Conservation (phyloP, 2,329 filamentous ascomycete species). For the Nemania sp. region DNA sequence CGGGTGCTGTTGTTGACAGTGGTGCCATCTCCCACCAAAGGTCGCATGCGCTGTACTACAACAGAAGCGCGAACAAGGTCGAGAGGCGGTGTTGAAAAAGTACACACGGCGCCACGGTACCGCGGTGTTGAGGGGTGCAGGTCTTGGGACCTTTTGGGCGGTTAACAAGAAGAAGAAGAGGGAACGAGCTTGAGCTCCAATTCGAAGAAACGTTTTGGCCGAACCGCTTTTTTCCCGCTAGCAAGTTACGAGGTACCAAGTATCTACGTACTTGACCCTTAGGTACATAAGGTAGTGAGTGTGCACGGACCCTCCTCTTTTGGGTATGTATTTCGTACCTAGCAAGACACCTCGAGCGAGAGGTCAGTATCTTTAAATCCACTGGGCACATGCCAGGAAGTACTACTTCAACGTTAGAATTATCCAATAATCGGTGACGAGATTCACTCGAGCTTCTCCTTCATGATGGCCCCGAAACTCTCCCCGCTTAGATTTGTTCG, state of each 20-base stretch:
- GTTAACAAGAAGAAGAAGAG: constrained; percentile 13
- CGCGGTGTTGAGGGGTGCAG: not conserved
- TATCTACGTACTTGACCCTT: not conserved
- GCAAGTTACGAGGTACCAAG: not conserved
- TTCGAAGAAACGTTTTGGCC: no score
- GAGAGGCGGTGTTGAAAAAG: not conserved
- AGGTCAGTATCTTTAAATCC: no score
- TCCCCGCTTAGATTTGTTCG: constrained; percentile 65
- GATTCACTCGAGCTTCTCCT: not conserved
- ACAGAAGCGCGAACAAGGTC: not conserved
- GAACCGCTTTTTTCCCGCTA: not conserved
- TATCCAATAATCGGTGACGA: not conserved
- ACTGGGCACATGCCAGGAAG: not conserved
- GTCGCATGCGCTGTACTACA: constrained; percentile 12
- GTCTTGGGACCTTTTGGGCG: not conserved
- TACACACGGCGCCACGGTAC: not conserved
- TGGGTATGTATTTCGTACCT: no score
- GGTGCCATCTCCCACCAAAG: constrained; percentile 31
- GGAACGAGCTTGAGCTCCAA: not conserved
- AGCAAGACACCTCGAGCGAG: no score
- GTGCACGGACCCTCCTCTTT: constrained; percentile 20
- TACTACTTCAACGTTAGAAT: not conserved
- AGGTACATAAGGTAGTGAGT: no score
- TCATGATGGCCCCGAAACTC: constrained; percentile 44
- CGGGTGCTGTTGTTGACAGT: constrained; percentile 17